These are phyloP conservation scores for Cyberlindnera petersonii DNA, from an alignment of 805 yeast genomes.

Conservation along the genomic window DNA sequence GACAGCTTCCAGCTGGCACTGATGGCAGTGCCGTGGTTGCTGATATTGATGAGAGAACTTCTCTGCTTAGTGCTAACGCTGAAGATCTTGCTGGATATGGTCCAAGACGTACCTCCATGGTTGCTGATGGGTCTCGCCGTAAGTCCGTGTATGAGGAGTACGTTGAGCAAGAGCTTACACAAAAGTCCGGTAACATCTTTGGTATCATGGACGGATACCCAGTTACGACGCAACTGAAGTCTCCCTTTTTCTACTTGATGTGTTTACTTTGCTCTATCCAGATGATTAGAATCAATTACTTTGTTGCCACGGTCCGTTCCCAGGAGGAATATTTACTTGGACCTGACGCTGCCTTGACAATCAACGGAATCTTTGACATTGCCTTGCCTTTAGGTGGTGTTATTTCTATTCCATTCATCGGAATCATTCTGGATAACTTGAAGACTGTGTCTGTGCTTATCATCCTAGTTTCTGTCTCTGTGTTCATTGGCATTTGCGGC, in stretches of 20 bases:
- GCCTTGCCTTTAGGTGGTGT: conserved; percentile 89
- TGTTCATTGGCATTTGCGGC: conserved; percentile 69
- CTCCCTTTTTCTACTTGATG: conserved; percentile 76
- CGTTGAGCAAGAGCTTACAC: conserved; percentile 52
- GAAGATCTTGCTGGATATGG: conserved; percentile 9
- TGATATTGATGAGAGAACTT: conserved; percentile 37
- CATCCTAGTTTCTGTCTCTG: conserved; percentile 50
- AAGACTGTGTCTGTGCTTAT: conserved; percentile 54
- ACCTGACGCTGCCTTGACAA: conserved; percentile 43
- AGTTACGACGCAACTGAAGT: conserved; percentile 43
- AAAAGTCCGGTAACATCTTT: conserved; percentile 55
- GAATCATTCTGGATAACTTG: conserved; percentile 69
- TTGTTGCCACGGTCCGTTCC: conserved; percentile 82
- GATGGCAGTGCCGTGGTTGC: conserved; percentile 42
- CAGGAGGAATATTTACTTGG: conserved; percentile 75
- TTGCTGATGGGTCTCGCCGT: conserved; percentile 28
- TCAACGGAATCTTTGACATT: conserved; percentile 77
- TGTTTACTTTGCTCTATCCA: conserved; percentile 76
- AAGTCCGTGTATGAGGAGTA: conserved; percentile 65
- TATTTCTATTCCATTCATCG: conserved; percentile 82
- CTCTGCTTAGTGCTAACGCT: conserved; percentile 25
- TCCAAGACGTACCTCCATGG: conserved; percentile 16
- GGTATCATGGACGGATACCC: conserved; percentile 72
- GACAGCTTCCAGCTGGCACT: conserved; percentile 40
- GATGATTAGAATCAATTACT: conserved; percentile 89